phyloP scores from a whole-genome alignment of 169 alveolate species.

The Plasmodium billcollinsi region DNA sequence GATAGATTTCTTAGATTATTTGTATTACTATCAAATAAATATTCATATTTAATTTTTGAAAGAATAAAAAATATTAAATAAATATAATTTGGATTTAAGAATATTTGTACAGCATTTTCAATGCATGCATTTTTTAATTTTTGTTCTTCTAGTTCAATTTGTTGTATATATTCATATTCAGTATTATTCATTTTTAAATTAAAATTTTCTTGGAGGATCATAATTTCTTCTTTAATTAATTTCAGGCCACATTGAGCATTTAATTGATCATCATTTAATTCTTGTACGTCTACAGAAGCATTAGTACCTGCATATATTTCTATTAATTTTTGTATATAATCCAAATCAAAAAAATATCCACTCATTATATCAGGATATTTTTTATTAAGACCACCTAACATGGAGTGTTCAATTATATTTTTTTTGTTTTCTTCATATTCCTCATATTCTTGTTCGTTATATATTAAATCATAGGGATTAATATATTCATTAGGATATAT shows the following conservation, averaged over 20 bases:
- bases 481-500: too few relatives aligned
- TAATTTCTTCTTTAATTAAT: slow-evolving; percentile 43
- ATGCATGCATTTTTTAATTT: slow-evolving; percentile 19
- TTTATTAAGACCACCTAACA: slow-evolving; percentile 22
- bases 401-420: not conserved
- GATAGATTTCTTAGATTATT: slow-evolving; percentile 50
- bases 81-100: slow-evolving; percentile 37
- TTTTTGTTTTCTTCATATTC: not conserved
- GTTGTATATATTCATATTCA: slow-evolving; percentile 48
- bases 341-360: slow-evolving; percentile 54
- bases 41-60: slow-evolving; percentile 60
- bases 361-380: slow-evolving; percentile 54
- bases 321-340: slow-evolving; percentile 46
- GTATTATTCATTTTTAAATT: slow-evolving; percentile 29
- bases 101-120: slow-evolving; percentile 13
- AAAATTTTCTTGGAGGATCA: slow-evolving; percentile 30
- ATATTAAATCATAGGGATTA: too few relatives aligned
- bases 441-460: too few relatives aligned
- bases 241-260: slow-evolving; percentile 61
- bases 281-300: slow-evolving; percentile 55
- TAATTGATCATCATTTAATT: slow-evolving; percentile 57
- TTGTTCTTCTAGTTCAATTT: slow-evolving; percentile 37
- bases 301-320: slow-evolving; percentile 66
- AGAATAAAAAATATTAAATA: slow-evolving; percentile 29
- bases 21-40: slow-evolving; percentile 63